Percentiles rank a stretch among this genome's conserved stretches.
Conservation (phyloP, 169 alveolate species). For the Nephromyces sp. region DNA sequence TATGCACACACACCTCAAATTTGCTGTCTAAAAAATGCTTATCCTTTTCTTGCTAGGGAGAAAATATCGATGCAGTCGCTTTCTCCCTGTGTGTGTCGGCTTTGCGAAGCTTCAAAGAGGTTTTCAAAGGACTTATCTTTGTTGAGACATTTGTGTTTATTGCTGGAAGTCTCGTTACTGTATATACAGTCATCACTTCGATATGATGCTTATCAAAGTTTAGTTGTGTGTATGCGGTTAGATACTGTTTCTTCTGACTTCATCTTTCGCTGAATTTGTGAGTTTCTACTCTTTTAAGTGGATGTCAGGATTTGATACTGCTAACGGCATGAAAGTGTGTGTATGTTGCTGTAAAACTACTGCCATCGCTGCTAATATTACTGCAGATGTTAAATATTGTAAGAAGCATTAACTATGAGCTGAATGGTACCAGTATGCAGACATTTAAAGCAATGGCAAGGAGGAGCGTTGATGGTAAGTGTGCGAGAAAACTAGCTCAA, state of each 20-base stretch:
- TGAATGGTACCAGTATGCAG: not conserved
- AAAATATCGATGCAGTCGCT: no score
- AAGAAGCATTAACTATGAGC: not conserved
- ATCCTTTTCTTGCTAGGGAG: no score
- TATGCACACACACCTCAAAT: no score
- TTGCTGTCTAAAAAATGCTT: no score
- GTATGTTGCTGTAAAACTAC: not conserved
- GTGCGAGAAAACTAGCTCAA: no score
- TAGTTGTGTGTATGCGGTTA: not conserved
- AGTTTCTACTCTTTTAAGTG: not conserved
- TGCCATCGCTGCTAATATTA: not conserved
- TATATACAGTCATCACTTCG: no score
- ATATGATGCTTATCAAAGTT: no score
- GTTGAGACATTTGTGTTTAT: no score
- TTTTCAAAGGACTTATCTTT: no score
- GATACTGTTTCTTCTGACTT: not conserved
- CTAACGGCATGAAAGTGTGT: not conserved
- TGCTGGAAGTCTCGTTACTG: no score
- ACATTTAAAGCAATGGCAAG: not conserved
- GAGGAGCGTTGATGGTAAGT: not conserved
- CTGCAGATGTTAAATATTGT: not conserved
- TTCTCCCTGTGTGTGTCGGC: no score
- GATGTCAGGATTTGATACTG: not conserved
- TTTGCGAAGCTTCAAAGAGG: no score
- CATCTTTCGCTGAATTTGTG: not conserved